phyloP scores from a whole-genome alignment of 352 stramenopile genomes.

The Globisporangium echinulatum region DNA sequence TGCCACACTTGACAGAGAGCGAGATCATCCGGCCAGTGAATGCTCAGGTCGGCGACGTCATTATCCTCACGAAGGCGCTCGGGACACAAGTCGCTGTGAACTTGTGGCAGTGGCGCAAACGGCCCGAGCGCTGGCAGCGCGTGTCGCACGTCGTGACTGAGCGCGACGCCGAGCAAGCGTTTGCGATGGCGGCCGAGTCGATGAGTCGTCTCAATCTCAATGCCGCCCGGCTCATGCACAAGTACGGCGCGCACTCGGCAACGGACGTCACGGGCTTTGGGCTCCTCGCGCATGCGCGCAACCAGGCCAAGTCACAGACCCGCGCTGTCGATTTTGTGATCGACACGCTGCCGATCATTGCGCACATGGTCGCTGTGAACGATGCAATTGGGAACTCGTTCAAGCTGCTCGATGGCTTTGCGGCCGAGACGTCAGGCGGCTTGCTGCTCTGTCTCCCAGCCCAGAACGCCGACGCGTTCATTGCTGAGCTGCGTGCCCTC shows the following conservation, averaged over 20 bases:
- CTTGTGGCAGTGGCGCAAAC: conserved; percentile 89
- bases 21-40: conserved; percentile 89
- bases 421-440: conserved; percentile 92
- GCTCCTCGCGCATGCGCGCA: conserved; percentile 89
- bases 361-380: conserved; percentile 86
- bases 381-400: conserved; percentile 88
- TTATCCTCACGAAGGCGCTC: conserved; percentile 93
- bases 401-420: conserved; percentile 88
- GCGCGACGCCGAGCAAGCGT: conserved; percentile 80
- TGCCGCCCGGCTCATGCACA: conserved; percentile 88
- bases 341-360: conserved; percentile 91
- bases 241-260: conserved; percentile 88
- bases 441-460: conserved; percentile 89
- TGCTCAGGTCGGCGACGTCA: conserved; percentile 81
- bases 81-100: conserved; percentile 94
- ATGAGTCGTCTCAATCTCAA: conserved; percentile 93
- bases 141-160: conserved; percentile 62
- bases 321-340: conserved; percentile 88
- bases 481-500: conserved; percentile 82
- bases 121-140: conserved; percentile 68
- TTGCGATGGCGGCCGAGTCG: conserved; percentile 89
- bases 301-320: conserved; percentile 91
- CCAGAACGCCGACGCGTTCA: conserved; percentile 80
- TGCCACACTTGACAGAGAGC: conserved; percentile 26
- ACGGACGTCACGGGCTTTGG: conserved; percentile 96